Evolutionary conservation across 805 yeast species (phyloP), one percentile per base, ranked within the genome.

Genomic region (Yarrowia alimentaria): DNA sequence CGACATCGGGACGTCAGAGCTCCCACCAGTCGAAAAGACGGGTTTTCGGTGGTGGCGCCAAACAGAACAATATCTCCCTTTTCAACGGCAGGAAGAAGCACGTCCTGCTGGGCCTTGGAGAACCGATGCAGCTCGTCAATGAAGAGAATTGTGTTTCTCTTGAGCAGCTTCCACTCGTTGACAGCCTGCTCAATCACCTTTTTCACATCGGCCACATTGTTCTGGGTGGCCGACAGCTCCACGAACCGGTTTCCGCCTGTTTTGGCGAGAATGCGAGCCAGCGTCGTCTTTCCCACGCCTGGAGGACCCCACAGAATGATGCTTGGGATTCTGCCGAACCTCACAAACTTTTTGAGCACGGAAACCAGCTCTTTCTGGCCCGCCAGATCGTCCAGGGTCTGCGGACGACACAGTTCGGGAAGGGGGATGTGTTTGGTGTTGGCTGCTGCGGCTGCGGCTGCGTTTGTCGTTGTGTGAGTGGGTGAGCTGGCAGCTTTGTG

Each of bases 21-120:
- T 51, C 83, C 78, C 54, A 89, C 81, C 32, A 93, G 67, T 59
- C 87, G 83, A 59, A 84, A 83, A 40, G 85, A 80, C 4, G 97
- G 96, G 62, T 93, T 93, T 63, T 93, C 99, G 0, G 98, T 90
- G 0, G 99, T 93, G n/a, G 98, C 97, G 5, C 99, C 99, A 18
- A 47, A 49, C 33, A 93, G 72, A 1, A 81, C 79, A 34, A 90
- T 79, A 49, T 79, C 79, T 2, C 98, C 98, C 21, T 77, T 70
- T 63, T 93, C 99, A 1, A 91, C 83, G 55, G 79, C 81, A 0
- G 95, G 93, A 30, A 93, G 68, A 38, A 94, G 77, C 38, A 81
- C 76, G 64, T 93, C 98, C 64, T 93, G 99, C 61, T 93, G 99
- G 0, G 80, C 72, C 54, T 84, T 83, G 57, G 81, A 81, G 63